Percentiles rank a stretch among this genome's conserved stretches.
phyloP scores from a whole-genome alignment of 2,329 filamentous ascomycete species.

The Clarireedia monteithiana region DNA sequence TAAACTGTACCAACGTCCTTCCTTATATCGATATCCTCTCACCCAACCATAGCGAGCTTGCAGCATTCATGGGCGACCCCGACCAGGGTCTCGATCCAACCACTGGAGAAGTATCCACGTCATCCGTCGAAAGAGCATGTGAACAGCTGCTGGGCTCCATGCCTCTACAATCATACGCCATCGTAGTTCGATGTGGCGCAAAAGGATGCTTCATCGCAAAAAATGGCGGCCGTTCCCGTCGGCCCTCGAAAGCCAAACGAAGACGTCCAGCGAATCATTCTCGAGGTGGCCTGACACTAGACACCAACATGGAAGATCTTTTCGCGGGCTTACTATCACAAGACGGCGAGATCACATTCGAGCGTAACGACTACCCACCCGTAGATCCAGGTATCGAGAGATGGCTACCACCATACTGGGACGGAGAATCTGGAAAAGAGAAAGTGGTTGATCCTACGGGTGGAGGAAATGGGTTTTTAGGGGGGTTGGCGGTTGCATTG shows the following conservation, averaged over 20 bases:
- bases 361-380: conserved; percentile 46
- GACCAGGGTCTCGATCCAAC: conserved; percentile 32
- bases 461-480: conserved; percentile 84
- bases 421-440: conserved; percentile 1
- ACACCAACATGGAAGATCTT: conserved; percentile 55
- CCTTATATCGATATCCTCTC: conserved; percentile 56
- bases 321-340: conserved; percentile 52
- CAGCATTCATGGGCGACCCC: conserved; percentile 63
- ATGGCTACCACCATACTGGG: conserved; percentile 76
- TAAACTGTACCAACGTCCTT: conserved; percentile 56
- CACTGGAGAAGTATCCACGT: conserved; percentile 39
- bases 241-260: conserved; percentile 14
- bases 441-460: conserved; percentile 84
- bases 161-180: conserved; percentile 55
- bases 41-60: conserved; percentile 88
- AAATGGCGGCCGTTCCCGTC: conserved; percentile 24
- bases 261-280: conserved; percentile 28
- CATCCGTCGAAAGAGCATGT: conserved; percentile 49
- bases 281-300: conserved; percentile 46
- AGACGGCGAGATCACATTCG: conserved; percentile 36
- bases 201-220: conserved; percentile 60
- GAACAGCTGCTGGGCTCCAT: conserved; percentile 56
- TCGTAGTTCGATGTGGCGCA: conserved; percentile 65
- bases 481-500: conserved; percentile 49
- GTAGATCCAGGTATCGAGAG: conserved; percentile 44